Conservation (phyloP, 192 early-diverging fungal species). For the Umbelopsis isabellina region DNA sequence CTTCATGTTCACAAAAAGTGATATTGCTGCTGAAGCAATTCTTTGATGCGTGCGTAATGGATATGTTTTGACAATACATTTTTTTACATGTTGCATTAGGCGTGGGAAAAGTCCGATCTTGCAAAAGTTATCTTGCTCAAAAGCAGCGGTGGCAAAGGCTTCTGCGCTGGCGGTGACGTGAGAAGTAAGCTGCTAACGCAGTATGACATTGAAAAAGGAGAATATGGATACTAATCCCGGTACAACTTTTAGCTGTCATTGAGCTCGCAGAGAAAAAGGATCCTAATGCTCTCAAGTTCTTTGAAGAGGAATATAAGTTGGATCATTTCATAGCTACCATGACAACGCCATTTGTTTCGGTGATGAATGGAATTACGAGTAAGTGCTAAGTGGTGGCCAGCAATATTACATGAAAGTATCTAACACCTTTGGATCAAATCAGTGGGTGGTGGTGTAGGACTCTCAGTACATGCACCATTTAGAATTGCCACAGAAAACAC, state of each 20-base stretch:
- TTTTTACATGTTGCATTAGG: constrained; percentile 44
- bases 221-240: neutral
- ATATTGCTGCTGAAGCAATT: neutral
- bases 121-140: constrained; percentile 89
- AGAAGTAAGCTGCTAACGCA: constrained; percentile 36
- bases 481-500: constrained; percentile 96
- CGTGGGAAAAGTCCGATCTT: constrained; percentile 86
- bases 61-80: neutral
- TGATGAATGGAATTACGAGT: constrained; percentile 89
- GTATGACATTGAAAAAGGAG: no score
- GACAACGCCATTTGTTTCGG: constrained; percentile 84
- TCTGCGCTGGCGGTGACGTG: constrained; percentile 93
- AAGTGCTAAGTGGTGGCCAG: constrained; percentile 1
- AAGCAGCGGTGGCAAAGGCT: constrained; percentile 71
- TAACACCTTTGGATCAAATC: no score
- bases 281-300: constrained; percentile 74
- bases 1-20: neutral
- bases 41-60: no score
- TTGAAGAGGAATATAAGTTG: constrained; percentile 89
- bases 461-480: constrained; percentile 95
- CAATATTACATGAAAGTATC: neutral
- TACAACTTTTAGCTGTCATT: constrained; percentile 43
- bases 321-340: constrained; percentile 92
- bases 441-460: constrained; percentile 97
- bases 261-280: constrained; percentile 50